A percentile compares a stretch with the other conserved stretches of the same genome.
These are phyloP conservation scores for Botrytis squamosa DNA, from an alignment of 2,329 filamentous ascomycete genomes.

Conservation along the genomic window DNA sequence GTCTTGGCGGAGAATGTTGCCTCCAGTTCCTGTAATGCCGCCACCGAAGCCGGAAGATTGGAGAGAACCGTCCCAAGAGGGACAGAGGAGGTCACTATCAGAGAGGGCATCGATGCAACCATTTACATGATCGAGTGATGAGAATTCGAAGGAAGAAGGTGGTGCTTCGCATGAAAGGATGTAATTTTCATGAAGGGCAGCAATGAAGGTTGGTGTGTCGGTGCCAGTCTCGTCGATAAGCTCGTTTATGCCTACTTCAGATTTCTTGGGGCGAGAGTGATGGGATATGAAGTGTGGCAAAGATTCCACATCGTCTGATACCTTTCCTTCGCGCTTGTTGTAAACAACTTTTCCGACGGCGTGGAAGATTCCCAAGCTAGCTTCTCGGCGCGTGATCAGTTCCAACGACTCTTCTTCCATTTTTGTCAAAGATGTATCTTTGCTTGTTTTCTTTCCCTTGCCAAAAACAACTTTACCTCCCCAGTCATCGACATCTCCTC, in stretches of 20 bases:
- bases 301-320: constrained; percentile 48
- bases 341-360: constrained; percentile 94
- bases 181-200: constrained; percentile 92
- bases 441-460: constrained; percentile 45
- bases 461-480: constrained; percentile 67
- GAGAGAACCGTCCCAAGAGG: constrained; percentile 69
- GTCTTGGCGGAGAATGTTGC: constrained; percentile 81
- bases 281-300: constrained; percentile 60
- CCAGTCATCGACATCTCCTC: constrained; percentile 75
- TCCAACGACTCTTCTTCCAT: constrained; percentile 78
- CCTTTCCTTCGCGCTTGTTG: constrained; percentile 75
- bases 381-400: constrained; percentile 81
- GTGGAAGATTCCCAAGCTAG: constrained; percentile 91
- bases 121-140: constrained; percentile 74
- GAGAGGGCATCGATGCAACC: constrained; percentile 86
- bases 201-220: constrained; percentile 85
- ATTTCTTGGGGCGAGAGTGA: constrained; percentile 57
- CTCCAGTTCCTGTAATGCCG: constrained; percentile 54
- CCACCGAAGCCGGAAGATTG: constrained; percentile 55
- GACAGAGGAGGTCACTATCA: constrained; percentile 79
- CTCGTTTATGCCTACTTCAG: constrained; percentile 67
- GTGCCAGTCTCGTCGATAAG: constrained; percentile 94
- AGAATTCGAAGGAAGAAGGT: constrained; percentile 50
- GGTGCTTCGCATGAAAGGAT: constrained; percentile 72
- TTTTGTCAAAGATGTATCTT: constrained; percentile 55